These are phyloP conservation scores for Mycena pura DNA, from an alignment of 768 basidiomycete genomes.

Conservation along the genomic window DNA sequence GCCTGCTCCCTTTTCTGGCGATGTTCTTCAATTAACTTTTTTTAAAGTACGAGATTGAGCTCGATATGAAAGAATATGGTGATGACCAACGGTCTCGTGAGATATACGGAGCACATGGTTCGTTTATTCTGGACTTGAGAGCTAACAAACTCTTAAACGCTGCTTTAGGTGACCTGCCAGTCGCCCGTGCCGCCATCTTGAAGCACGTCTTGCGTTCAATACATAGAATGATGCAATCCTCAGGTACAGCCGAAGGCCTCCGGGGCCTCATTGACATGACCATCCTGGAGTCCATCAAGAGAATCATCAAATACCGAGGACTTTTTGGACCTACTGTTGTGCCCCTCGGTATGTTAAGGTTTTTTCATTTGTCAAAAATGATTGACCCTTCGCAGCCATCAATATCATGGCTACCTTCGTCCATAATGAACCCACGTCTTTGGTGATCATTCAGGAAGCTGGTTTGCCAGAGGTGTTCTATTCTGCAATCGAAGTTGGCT, in stretches of 20 bases:
- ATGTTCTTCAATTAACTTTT: constrained; percentile 22
- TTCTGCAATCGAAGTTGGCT: constrained; percentile 78
- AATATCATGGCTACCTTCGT: constrained; percentile 97
- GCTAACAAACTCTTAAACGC: constrained; percentile 5
- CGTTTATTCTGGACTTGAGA: too few species aligned
- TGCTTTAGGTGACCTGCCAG: constrained; percentile 69
- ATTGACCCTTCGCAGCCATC: constrained; percentile 62
- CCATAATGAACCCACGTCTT: constrained; percentile 97
- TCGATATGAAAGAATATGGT: constrained; percentile 65
- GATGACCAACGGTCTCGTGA: constrained; percentile 50
- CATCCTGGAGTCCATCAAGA: constrained; percentile 83
- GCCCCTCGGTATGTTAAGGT: constrained; percentile 70
- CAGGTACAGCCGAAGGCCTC: constrained; percentile 92
- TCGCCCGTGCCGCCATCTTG: constrained; percentile 78
- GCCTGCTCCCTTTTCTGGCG: constrained; percentile 32
- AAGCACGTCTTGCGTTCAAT: constrained; percentile 91
- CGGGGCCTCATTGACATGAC: constrained; percentile 93
- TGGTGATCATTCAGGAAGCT: constrained; percentile 91
- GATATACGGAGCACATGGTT: constrained; percentile 60
- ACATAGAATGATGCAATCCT: constrained; percentile 97
- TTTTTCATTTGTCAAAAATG: background rate
- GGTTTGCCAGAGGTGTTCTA: constrained; percentile 91
- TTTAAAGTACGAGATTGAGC: constrained; percentile 68
- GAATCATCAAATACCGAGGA: constrained; percentile 81
- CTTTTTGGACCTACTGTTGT: constrained; percentile 89